A percentile compares a stretch with the other conserved stretches of the same genome.
Evolutionary conservation across 2,329 filamentous ascomycete species (phyloP).

Genomic region (Botrytis squamosa): DNA sequence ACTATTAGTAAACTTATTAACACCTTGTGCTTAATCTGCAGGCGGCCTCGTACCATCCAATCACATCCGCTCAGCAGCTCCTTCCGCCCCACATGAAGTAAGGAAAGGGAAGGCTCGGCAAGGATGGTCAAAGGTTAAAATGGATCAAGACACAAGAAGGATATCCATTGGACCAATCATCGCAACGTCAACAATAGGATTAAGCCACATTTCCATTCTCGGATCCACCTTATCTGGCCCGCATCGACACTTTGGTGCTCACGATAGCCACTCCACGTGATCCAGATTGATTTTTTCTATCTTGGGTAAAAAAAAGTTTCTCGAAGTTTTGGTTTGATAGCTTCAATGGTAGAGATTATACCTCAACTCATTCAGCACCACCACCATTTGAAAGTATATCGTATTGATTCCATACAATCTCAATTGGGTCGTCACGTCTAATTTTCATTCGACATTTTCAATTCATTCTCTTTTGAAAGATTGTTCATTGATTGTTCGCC

Average conservation of each 20-base stretch:
- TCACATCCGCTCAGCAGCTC: rapidly evolving
- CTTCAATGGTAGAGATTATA: slow-evolving; percentile 4
- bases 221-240: neutral
- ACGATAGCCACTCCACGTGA: slow-evolving; percentile 7
- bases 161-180: neutral
- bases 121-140: neutral
- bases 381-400: neutral
- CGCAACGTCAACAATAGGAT: neutral
- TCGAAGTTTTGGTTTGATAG: slow-evolving; percentile 14
- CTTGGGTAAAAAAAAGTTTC: slow-evolving; percentile 18
- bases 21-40: slow-evolving; percentile 2
- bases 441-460: neutral
- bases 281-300: slow-evolving; percentile 17
- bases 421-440: neutral
- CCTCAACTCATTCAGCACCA: slow-evolving; percentile 15
- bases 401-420: neutral
- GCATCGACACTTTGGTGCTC: neutral
- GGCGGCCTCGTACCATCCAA: neutral
- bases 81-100: neutral
- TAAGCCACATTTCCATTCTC: slow-evolving; percentile 6
- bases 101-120: neutral
- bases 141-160: neutral
- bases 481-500: neutral
- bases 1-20: neutral
- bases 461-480: neutral